Conservation (phyloP, 306 rosid species). For the Hippophae gyantsensis region DNA sequence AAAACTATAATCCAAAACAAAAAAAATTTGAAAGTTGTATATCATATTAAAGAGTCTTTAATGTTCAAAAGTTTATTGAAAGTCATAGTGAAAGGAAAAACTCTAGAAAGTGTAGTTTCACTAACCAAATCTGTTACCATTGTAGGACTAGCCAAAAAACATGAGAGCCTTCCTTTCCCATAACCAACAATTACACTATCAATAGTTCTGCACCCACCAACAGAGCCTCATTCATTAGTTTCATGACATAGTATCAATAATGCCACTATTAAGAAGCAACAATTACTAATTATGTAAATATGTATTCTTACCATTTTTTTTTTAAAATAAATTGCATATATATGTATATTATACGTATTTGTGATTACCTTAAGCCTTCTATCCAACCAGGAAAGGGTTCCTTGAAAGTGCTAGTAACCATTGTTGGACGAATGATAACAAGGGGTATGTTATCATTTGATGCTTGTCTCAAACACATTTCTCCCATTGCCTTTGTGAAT, state of each 20-base stretch:
- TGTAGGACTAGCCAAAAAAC: constrained; percentile 23
- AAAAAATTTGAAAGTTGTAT: no score
- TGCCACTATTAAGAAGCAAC: no score
- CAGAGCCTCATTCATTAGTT: background rate
- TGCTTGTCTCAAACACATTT: constrained; percentile 17
- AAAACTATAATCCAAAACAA: no score
- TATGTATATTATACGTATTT: background rate
- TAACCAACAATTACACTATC: constrained; percentile 21
- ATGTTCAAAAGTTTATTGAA: background rate
- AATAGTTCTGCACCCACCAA: constrained; percentile 24
- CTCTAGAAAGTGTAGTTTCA: background rate
- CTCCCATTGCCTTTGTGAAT: constrained; percentile 41
- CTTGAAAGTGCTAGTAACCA: background rate
- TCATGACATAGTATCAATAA: background rate
- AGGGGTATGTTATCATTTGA: constrained; percentile 13
- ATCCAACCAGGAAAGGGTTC: constrained; percentile 5
- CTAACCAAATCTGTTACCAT: constrained; percentile 25
- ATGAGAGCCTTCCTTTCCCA: constrained; percentile 25
- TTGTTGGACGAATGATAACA: constrained; percentile 3
- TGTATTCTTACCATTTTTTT: no score
- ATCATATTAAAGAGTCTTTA: background rate
- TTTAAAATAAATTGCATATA: no score
- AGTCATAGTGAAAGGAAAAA: background rate
- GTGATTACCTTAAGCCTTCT: background rate
- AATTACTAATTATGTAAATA: no score